Evolutionary conservation across 2,329 filamentous ascomycete genomes (phyloP).

Genomic region (Canariomyces notabilis): DNA sequence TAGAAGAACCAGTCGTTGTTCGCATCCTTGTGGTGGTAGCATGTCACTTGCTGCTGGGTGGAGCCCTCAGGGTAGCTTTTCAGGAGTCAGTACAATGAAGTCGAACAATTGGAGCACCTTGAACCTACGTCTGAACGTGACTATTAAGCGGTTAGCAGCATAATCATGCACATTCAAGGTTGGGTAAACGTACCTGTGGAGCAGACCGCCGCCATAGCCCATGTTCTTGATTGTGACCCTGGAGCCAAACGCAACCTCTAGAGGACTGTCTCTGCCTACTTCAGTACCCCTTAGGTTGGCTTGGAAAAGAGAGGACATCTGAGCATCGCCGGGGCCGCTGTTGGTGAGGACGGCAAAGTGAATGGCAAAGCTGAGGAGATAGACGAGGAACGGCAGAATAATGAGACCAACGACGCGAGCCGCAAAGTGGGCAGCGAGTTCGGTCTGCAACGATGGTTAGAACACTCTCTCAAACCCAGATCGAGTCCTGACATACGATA

Average conservation of each 20-base stretch:
- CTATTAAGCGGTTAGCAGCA: constrained; percentile 40
- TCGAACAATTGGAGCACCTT: too few relatives aligned
- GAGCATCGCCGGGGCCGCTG: constrained; percentile 93
- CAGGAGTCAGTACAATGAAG: too few relatives aligned
- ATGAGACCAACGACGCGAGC: constrained; percentile 84
- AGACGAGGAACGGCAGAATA: constrained; percentile 80
- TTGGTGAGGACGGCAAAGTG: constrained; percentile 93
- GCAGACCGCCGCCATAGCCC: constrained; percentile 94
- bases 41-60: constrained; percentile 91
- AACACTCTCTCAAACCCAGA: not conserved
- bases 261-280: constrained; percentile 87
- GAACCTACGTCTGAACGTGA: constrained; percentile 90
- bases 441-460: constrained; percentile 20
- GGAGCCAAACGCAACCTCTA: constrained; percentile 87
- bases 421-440: constrained; percentile 70
- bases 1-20: constrained; percentile 99
- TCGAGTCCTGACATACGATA: constrained; percentile 47
- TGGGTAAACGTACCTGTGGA: constrained; percentile 49
- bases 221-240: constrained; percentile 96
- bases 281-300: constrained; percentile 91
- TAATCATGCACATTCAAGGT: not conserved
- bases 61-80: constrained; percentile 96
- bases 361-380: constrained; percentile 90
- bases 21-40: constrained; percentile 98
- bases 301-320: constrained; percentile 99